Evolutionary conservation across 805 yeast species (phyloP).

Genomic region (Pichia nanzhaoensis): DNA sequence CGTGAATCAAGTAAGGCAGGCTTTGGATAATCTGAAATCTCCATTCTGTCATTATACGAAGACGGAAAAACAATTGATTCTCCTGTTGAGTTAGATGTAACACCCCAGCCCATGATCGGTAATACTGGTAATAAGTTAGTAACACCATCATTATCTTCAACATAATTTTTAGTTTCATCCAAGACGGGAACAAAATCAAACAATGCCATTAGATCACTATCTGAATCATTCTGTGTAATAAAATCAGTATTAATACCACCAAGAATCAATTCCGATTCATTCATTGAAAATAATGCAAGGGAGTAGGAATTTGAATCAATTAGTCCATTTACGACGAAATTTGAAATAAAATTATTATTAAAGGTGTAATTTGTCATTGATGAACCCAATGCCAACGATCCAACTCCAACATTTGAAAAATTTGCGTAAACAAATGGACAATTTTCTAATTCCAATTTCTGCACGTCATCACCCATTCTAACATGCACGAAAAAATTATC

Average conservation of each 20-base stretch:
- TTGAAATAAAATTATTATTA: conserved; percentile 29
- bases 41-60: conserved; percentile 36
- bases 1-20: conserved; percentile 60
- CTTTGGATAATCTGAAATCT: conserved; percentile 31
- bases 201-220: conserved; percentile 27
- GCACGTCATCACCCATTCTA: not conserved
- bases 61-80: conserved; percentile 23
- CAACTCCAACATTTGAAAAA: conserved; percentile 32
- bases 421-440: conserved; percentile 34
- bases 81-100: conserved; percentile 28
- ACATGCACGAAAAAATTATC: conserved; percentile 21
- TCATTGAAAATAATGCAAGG: conserved; percentile 30
- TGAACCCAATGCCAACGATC: conserved; percentile 41
- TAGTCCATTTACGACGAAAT: conserved; percentile 25
- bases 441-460: conserved; percentile 17
- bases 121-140: conserved; percentile 33
- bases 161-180: conserved; percentile 14
- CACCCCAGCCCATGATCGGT: conserved; percentile 40
- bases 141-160: conserved; percentile 14
- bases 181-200: conserved; percentile 44
- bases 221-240: conserved; percentile 17
- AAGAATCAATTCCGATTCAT: conserved; percentile 37
- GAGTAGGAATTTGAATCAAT: conserved; percentile 40
- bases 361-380: conserved; percentile 15
- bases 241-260: conserved; percentile 52